Conservation (phyloP, 257 asterid genomes). For the Capsicum baccatum region DNA sequence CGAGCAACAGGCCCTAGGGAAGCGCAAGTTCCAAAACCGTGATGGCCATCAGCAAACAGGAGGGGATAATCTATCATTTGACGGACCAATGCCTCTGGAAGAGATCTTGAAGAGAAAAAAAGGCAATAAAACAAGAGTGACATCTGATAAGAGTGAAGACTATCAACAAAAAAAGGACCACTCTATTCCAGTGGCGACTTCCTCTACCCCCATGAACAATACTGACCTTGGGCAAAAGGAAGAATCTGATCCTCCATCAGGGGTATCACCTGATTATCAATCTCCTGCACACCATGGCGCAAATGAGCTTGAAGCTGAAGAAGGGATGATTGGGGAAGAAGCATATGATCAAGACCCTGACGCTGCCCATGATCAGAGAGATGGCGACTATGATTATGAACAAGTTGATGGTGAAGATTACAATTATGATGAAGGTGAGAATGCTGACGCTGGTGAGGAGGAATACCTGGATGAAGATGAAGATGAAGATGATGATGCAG, state of each 20-base stretch:
- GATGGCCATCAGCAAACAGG: constrained; percentile 54
- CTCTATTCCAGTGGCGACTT: constrained; percentile 22
- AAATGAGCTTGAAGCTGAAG: constrained; percentile 54
- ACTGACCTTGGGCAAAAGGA: constrained; percentile 36
- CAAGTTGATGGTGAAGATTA: constrained; percentile 65
- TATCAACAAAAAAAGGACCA: constrained; percentile 36
- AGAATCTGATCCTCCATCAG: constrained; percentile 38
- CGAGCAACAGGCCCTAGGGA: constrained; percentile 62
- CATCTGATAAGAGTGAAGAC: constrained; percentile 34
- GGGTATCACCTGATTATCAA: constrained; percentile 23
- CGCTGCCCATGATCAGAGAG: constrained; percentile 56
- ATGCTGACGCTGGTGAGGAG: constrained; percentile 57
- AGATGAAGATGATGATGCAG: constrained; percentile 68
- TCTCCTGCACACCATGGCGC: constrained; percentile 31
- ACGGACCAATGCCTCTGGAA: constrained; percentile 88
- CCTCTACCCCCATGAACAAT: constrained; percentile 24
- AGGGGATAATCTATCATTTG: constrained; percentile 56
- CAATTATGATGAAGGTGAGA: constrained; percentile 67
- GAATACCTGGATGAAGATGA: constrained; percentile 65
- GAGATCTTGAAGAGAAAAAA: constrained; percentile 87
- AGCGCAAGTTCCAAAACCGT: constrained; percentile 57
- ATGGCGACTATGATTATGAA: constrained; percentile 62
- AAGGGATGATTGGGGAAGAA: constrained; percentile 47
- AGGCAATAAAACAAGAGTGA: constrained; percentile 45
- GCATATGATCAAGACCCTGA: constrained; percentile 50